phyloP scores from a whole-genome alignment of 345 rosid genomes.

The Hibiscus tridactylites region DNA sequence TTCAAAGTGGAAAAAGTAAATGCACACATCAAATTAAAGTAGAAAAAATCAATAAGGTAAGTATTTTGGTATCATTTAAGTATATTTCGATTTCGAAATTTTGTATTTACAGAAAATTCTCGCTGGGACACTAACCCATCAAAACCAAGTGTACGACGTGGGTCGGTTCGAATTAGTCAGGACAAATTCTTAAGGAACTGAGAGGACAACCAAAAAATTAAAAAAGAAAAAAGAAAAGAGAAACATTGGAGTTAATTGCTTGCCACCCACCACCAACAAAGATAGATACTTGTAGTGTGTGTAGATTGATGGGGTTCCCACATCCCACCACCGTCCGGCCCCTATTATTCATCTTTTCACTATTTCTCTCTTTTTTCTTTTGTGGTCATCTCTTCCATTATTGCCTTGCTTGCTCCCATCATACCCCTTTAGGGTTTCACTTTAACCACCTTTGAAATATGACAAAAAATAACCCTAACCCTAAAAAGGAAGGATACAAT shows the following conservation, averaged over 20 bases:
- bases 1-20: neutral
- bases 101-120: too few relatives aligned
- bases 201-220: too few relatives aligned
- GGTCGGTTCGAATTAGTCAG: too few relatives aligned
- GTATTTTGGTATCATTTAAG: too few relatives aligned
- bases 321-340: neutral
- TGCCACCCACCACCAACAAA: conserved; percentile 13
- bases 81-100: too few relatives aligned
- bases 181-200: too few relatives aligned
- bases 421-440: neutral
- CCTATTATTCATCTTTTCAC: too few relatives aligned
- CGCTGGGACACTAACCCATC: accelerated
- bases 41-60: neutral
- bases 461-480: neutral
- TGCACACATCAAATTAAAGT: neutral
- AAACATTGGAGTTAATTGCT: neutral
- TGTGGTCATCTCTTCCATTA: neutral
- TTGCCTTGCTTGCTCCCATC: conserved; percentile 17
- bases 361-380: neutral
- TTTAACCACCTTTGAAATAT: conserved; percentile 3
- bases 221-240: too few relatives aligned
- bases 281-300: neutral
- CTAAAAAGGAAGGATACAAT: neutral
- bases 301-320: conserved; percentile 17
- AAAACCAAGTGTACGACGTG: too few relatives aligned